A percentile compares a stretch with the other conserved stretches of the same genome.
Evolutionary conservation across 2,329 filamentous ascomycete species (phyloP).

Genomic region (Amauroascus verrucosus): DNA sequence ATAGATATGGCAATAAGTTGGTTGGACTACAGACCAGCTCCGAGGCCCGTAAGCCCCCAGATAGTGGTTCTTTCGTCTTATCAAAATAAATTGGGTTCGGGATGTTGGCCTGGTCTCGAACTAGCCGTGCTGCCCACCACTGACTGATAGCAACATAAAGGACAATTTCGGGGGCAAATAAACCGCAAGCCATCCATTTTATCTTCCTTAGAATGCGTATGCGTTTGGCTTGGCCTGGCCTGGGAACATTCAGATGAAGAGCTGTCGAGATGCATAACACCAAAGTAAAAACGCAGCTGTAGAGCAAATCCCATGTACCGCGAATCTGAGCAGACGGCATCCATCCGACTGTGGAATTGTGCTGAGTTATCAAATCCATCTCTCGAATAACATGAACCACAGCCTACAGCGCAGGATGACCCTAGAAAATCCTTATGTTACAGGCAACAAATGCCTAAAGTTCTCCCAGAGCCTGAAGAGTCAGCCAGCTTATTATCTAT

Average conservation of each 20-base stretch:
- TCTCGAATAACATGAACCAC: background rate
- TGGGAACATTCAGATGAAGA: background rate
- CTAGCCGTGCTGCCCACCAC: background rate
- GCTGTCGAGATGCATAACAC: constrained; percentile 2
- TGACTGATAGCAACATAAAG: background rate
- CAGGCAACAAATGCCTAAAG: too few relatives aligned
- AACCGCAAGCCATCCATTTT: background rate
- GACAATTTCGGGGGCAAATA: background rate
- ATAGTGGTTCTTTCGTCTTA: background rate
- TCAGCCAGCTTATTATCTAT: too few relatives aligned
- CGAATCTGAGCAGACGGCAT: background rate
- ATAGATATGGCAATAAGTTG: background rate
- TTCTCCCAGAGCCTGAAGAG: too few relatives aligned
- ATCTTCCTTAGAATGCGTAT: background rate
- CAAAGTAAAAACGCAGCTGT: constrained; percentile 3
- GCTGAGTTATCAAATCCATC: background rate
- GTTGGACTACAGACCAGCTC: background rate
- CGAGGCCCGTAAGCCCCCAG: background rate
- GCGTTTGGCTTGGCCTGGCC: background rate
- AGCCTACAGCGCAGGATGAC: too few relatives aligned
- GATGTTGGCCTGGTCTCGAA: background rate
- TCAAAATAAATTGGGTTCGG: background rate
- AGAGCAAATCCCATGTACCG: background rate
- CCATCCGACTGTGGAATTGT: background rate
- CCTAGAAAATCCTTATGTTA: too few relatives aligned